Evolutionary conservation across 148 eudicot species (phyloP), one percentile per base, ranked within the genome.

Genomic region (Persicaria tinctoria): DNA sequence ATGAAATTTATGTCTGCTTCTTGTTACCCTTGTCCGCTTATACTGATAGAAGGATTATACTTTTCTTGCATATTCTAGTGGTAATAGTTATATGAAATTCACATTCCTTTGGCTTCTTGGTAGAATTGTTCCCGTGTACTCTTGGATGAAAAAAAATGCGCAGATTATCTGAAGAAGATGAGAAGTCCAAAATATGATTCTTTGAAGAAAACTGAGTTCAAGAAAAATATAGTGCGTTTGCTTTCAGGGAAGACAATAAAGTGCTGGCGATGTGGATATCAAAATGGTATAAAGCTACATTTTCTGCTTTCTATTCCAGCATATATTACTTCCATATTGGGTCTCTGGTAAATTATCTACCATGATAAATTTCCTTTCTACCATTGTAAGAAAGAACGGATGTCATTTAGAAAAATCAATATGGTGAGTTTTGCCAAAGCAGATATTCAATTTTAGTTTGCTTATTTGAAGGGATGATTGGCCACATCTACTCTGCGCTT

Each of bases 71-170:
- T 50, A 50, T 8, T 50, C 11, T 50, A 50, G 53, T 50, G 9
- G 12, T 50, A 50, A 50, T 50, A 50, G 12, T 5, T 41, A 13
- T 32, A 8, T 38, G 70, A 47, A 38, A 66, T 66, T 66, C 48
- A 66, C n/a, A 5, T 10, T 66, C 73, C 47, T 17, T 14, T 50
- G 46, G 60, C 54, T 44, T 78, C 54, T 53, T 45, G 74, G 75
- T 86, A 95, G 99, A 78, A 81, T 78, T 95, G 99, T 76, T 87
- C 97, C 32, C 86, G 85, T 68, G 77, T 95, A 79, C 84, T 96
- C 46, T 78, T 96, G 79, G 77, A 74, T 14, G 97, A 96, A 72
- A 84, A 87, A 75, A 87, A 84, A 7, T 81, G 86, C 51, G 76
- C 56, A 68, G 87, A 82, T 3, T 81, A 32, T 76, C 70, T 92